Evolutionary conservation across 495 filamentous ascomycete genomes (phyloP).

Genomic region (Penicillium pulvis): DNA sequence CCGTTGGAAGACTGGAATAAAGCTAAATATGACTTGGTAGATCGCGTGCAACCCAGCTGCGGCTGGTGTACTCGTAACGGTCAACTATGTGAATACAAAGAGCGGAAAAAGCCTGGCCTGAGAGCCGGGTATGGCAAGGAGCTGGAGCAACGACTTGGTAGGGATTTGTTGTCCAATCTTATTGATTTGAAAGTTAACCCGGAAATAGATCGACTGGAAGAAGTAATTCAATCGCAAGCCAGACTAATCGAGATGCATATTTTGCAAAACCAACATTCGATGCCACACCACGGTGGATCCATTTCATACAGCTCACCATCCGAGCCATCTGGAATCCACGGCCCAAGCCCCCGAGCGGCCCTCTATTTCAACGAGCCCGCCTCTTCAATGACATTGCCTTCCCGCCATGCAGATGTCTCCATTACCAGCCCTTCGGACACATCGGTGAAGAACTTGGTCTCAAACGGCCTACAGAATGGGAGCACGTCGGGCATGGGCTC

Average conservation of each 20-base stretch:
- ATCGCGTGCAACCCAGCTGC: constrained; percentile 80
- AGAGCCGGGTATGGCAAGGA: constrained; percentile 87
- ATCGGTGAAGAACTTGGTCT: constrained; percentile 34
- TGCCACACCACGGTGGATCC: constrained; percentile 28
- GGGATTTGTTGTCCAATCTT: constrained; percentile 3
- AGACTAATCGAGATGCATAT: constrained; percentile 55
- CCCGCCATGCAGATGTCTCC: constrained; percentile 33
- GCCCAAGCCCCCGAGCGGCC: constrained; percentile 38
- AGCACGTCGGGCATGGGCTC: constrained; percentile 20
- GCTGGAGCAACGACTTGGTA: constrained; percentile 74
- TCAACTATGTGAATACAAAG: constrained; percentile 78
- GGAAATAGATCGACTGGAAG: constrained; percentile 47
- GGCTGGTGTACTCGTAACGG: constrained; percentile 86
- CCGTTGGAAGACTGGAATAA: neutral
- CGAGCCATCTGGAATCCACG: constrained; percentile 41
- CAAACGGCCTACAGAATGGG: constrained; percentile 26
- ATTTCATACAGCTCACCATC: constrained; percentile 48
- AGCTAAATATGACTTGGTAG: constrained; percentile 20
- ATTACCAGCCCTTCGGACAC: constrained; percentile 43
- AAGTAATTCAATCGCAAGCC: constrained; percentile 49
- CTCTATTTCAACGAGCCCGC: constrained; percentile 43
- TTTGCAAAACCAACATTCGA: constrained; percentile 32
- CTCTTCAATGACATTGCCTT: constrained; percentile 27
- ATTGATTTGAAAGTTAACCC: constrained; percentile 2
- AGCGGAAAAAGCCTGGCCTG: constrained; percentile 81